Base-by-base conservation (phyloP, 148 eudicot genomes). In the Chenopodium formosanum region DNA sequence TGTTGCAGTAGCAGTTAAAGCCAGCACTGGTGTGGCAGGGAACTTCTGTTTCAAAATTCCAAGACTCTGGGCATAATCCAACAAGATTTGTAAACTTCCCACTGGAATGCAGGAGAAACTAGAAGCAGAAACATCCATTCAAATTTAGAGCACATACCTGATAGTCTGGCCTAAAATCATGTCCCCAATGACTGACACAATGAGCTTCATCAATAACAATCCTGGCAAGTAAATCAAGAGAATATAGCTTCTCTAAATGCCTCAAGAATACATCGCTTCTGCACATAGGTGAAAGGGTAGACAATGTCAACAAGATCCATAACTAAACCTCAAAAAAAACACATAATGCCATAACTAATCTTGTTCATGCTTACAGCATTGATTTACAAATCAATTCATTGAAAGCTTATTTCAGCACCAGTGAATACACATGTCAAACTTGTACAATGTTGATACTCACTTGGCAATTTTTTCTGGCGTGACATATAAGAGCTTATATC, bases 161-260 rank as follows among this genome's bases (percentile, higher is more conserved):
- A 88, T 96, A 96, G 84, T 96, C 99, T 80, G 99, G 99, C 87
- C 99, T 92, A 81, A 96, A 96, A 87, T 96, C 99, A 84, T 96
- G 99, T 78, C 99, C 99, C 99, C 99, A 96, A 77, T 96, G 99
- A 85, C 99, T 96, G 70, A 96, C 99, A 89, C 99, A 96, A 86
- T 96, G 99, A 67, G 99, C 99, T 86, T 96, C 99, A 83, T 96
- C 99, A 85, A 96, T 94, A 76, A 96, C 99, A 85, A 96, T 89
- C 75, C 99, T 89, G 80, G 95, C 83, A 78, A 96, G 99, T 80
- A 78, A 85, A 40, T 89, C 89, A 44, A 91, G 91, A 83, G 92
- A 83, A 89, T 94, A 87, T 72, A 96, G 88, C 70, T 80, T 90
- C 82, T 92, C 99, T 92, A 96, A 84, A 48, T 91, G 89, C 62